Base-by-base conservation (phyloP, 2,329 filamentous ascomycete genomes). In the Blumeria graminis region DNA sequence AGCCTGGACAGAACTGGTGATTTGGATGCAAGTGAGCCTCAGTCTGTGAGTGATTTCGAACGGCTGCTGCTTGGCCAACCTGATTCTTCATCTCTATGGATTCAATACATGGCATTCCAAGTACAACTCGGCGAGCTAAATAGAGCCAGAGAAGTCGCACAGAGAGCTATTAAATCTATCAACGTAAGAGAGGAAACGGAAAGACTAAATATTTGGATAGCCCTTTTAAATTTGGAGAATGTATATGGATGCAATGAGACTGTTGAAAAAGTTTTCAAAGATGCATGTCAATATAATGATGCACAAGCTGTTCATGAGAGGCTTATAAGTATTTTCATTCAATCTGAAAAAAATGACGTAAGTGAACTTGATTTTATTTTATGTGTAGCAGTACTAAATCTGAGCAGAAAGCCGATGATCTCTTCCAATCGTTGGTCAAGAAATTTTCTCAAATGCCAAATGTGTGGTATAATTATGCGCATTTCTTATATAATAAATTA, bases 101-200 rank as follows among this genome's bases (percentile, higher is more conserved):
- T 95, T 56, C 79, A 86, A 61, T 98, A 98, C 71, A 96, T 98
- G 87, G 88, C 89, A n/a, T 94, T 94, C 76, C 87, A 96, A 70
- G 82, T 95, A 68, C 84, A 94, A 66, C 78, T 94, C 55, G 86
- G 86, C 66, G 92, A 98, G 69, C 75, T 93, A 18, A 80, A 82
- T 59, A 92, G 88, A 69, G 89, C 92, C 11, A 81, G 90, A 53
- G 84, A 90, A 61, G 83, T 95, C 58, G 89, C 87, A 1, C 85
- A 95, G 70, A 84, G 92, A 59, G 92, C 92, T 16, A 77, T 96
- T 60, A 82, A 83, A 66, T 93, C 84, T 14, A 96, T 98, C 71
- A 85, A 86, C 68, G 86, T 93, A 59, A 80, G 86, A 32, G 88
- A 95, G 67, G 85, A 94, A 67, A 80, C 82, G 2, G 92, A 95